phyloP scores from a whole-genome alignment of 805 yeast species.

The Candida lessepsii region DNA sequence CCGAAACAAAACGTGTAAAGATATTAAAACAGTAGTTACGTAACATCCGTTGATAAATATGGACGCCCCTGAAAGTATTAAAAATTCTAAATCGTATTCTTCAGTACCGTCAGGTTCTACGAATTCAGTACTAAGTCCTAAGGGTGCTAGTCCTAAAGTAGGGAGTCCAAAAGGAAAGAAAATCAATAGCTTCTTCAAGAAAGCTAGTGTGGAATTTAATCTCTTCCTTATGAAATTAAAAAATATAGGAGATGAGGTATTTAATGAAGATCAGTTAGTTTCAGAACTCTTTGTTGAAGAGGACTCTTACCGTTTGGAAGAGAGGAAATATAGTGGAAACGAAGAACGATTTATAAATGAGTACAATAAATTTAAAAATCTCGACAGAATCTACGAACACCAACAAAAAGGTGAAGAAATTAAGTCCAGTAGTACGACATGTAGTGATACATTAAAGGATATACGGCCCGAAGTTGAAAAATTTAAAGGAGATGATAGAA shows the following conservation, averaged over 20 bases:
- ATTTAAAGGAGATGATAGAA: neutral
- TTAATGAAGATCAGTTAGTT: conserved; percentile 48
- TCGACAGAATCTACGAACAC: conserved; percentile 32
- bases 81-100: conserved; percentile 5
- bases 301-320: conserved; percentile 32
- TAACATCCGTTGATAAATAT: neutral
- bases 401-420: conserved; percentile 16
- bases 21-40: no score
- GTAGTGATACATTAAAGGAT: conserved; percentile 9
- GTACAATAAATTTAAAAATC: conserved; percentile 28
- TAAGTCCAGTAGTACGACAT: conserved; percentile 14
- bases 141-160: neutral
- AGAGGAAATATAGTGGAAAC: conserved; percentile 22
- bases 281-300: conserved; percentile 49
- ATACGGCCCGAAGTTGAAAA: neutral
- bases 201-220: conserved; percentile 39
- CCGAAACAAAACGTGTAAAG: no score
- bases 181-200: conserved; percentile 27
- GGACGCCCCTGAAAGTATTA: conserved; percentile 1
- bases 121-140: conserved; percentile 2
- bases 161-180: conserved; percentile 3
- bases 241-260: conserved; percentile 47
- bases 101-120: conserved; percentile 7
- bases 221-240: conserved; percentile 33
- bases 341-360: conserved; percentile 35